Conservation (phyloP, 1,284 basidiomycete species). For the Thecaphora frezii region DNA sequence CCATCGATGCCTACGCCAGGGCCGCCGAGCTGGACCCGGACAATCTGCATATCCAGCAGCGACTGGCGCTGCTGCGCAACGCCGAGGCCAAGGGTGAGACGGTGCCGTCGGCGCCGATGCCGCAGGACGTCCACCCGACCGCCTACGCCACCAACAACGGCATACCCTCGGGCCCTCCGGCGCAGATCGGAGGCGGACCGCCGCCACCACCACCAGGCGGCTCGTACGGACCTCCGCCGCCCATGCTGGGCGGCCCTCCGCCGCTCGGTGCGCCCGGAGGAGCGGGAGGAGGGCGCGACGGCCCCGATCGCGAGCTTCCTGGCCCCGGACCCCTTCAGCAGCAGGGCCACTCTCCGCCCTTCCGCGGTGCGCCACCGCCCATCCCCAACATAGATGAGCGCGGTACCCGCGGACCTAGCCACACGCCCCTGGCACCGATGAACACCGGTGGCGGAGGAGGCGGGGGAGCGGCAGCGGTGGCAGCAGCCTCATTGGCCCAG, state of each 20-base stretch:
- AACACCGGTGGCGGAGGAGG: not conserved
- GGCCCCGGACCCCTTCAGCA: slow-evolving; percentile 34
- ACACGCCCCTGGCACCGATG: slow-evolving; percentile 17
- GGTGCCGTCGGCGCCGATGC: slow-evolving; percentile 77
- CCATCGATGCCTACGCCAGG: slow-evolving; percentile 84
- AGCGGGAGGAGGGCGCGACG: slow-evolving; percentile 18
- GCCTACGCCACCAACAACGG: slow-evolving; percentile 66
- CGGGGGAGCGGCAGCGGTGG: no score
- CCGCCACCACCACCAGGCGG: no score
- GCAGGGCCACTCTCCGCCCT: slow-evolving; percentile 38
- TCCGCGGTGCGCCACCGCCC: slow-evolving; percentile 33
- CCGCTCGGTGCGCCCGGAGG: slow-evolving; percentile 32
- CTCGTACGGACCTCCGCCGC: no score
- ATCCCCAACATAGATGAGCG: slow-evolving; percentile 42
- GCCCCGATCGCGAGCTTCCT: slow-evolving; percentile 36
- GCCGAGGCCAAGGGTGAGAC: slow-evolving; percentile 78
- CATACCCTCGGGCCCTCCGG: slow-evolving; percentile 42
- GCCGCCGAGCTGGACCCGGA: slow-evolving; percentile 56
- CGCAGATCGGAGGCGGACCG: slow-evolving; percentile 38
- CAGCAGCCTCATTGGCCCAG: no score
- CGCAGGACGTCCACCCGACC: slow-evolving; percentile 91
- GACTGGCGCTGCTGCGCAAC: slow-evolving; percentile 68
- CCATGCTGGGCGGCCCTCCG: slow-evolving; percentile 2
- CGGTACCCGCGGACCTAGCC: slow-evolving; percentile 22
- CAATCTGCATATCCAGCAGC: slow-evolving; percentile 51